Evolutionary conservation across 2,329 filamentous ascomycete species (phyloP), one percentile per base, ranked within the genome.

Genomic region (Fusarium virguliforme): DNA sequence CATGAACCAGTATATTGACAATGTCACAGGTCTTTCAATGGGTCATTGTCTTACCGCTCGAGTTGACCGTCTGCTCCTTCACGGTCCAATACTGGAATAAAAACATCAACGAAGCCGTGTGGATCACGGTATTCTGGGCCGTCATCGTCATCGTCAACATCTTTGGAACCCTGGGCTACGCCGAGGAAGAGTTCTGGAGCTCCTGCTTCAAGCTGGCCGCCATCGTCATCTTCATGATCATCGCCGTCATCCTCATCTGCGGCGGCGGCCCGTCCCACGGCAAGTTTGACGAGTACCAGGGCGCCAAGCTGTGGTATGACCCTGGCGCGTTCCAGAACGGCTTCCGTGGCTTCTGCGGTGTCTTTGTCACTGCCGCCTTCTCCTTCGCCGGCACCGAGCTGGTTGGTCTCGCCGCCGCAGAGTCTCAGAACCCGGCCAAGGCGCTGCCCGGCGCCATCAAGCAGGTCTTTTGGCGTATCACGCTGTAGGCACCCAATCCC

Each of bases 381-480:
- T 84, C 90, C 38, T 92, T 91, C 71, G 86, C 89, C 3, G 90
- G 90, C 10, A 91, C 90, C 1, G 91, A 92, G 77, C 82, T 91
- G 6, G 90, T 92, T 50, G 91, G 91, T 76, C 86, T 93, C 8
- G 90, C 90, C 6, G 91, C 91, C 4, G 91, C 91, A 12, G 91
- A 93, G 80, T 88, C 90, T 0, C 81, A 78, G 4, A 92, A 92
- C 75, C 91, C 91, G 1, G 86, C 89, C 68, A 90, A 92, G 78
- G 88, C 90, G 1, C 86, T 97, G 0, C 94, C 94, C 1, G 91
- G 89, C 24, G 93, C 94, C 2, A 89, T 94, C 76, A 95, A 94
- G 83, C 93, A 95, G 80, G 92, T 86, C 34, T 86, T 86, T 73
- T 86, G 84, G 84, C 83, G 85, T 76, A 85, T 86, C 70, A 84